Percentiles rank a stretch among this genome's conserved stretches.
Evolutionary conservation across 2,329 filamentous ascomycete genomes (phyloP).

Genomic region (Ceratocystis variospora): DNA sequence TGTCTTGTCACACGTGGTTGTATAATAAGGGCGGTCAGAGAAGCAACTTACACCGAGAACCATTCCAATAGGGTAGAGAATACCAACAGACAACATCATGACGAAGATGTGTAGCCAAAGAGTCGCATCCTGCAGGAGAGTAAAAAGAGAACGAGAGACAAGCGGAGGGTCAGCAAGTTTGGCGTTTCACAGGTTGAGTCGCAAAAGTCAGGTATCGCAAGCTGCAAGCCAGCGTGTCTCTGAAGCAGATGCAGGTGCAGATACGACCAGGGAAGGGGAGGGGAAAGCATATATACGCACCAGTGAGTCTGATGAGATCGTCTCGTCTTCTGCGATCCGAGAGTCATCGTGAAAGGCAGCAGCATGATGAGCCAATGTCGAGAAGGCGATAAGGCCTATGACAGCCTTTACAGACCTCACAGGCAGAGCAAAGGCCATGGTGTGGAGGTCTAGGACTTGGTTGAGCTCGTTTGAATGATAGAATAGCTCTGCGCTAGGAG

Average conservation of each 20-base stretch:
- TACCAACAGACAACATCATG: constrained; percentile 74
- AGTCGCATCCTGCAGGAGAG: constrained; percentile 48
- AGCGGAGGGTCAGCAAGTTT: neutral
- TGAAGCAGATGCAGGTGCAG: neutral
- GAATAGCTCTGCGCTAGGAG: no score
- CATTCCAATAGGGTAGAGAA: constrained; percentile 92
- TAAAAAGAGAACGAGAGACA: neutral
- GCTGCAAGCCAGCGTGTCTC: neutral
- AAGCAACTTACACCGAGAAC: constrained; percentile 61
- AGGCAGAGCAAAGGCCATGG: neutral
- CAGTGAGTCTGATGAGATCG: constrained; percentile 14
- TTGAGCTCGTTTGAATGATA: neutral
- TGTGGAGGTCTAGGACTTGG: neutral
- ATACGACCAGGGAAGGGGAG: neutral
- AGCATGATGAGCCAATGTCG: neutral
- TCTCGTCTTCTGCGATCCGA: constrained; percentile 16
- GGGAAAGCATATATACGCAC: neutral
- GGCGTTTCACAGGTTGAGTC: neutral
- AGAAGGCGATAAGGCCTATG: constrained; percentile 17
- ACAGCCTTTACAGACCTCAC: neutral
- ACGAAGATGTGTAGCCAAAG: constrained; percentile 91
- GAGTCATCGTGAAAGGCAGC: constrained; percentile 18
- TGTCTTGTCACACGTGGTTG: neutral
- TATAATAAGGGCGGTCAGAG: neutral
- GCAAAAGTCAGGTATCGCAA: neutral